Evolutionary conservation across 106 monocot species (phyloP).

Genomic region (Apostasia shenzhenica): DNA sequence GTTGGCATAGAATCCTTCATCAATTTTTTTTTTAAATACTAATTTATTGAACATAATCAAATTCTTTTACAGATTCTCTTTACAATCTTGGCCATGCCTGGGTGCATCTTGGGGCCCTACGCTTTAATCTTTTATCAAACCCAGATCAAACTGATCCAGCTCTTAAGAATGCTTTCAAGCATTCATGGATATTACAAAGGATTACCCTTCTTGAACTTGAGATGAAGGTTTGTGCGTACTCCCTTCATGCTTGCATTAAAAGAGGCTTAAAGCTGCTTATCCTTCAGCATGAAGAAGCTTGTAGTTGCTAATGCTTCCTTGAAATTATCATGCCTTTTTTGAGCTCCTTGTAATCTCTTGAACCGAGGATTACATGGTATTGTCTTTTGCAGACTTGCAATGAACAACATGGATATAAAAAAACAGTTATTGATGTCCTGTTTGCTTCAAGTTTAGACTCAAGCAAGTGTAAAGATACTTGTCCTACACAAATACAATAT

Average conservation of each 20-base stretch:
- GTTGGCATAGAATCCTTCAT: too few species aligned
- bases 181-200: constrained; percentile 51
- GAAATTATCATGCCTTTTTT: too few species aligned
- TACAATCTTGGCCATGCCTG: constrained; percentile 65
- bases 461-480: too few species aligned
- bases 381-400: too few species aligned
- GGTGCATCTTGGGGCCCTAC: constrained; percentile 67
- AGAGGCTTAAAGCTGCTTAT: background rate
- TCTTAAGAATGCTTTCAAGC: constrained; percentile 51
- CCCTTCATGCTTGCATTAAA: background rate
- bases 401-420: too few species aligned
- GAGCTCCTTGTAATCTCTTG: too few species aligned
- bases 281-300: too few species aligned
- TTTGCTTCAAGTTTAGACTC: too few species aligned
- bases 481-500: too few species aligned
- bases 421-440: too few species aligned
- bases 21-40: too few species aligned
- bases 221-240: constrained; percentile 41
- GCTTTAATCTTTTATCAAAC: constrained; percentile 55
- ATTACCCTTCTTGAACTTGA: constrained; percentile 68
- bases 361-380: too few species aligned
- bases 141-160: constrained; percentile 55
- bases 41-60: background rate
- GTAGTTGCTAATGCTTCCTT: background rate
- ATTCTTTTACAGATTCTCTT: constrained; percentile 31